phyloP scores from a whole-genome alignment of 805 yeast genomes.

The Cephaloascus fragrans region DNA sequence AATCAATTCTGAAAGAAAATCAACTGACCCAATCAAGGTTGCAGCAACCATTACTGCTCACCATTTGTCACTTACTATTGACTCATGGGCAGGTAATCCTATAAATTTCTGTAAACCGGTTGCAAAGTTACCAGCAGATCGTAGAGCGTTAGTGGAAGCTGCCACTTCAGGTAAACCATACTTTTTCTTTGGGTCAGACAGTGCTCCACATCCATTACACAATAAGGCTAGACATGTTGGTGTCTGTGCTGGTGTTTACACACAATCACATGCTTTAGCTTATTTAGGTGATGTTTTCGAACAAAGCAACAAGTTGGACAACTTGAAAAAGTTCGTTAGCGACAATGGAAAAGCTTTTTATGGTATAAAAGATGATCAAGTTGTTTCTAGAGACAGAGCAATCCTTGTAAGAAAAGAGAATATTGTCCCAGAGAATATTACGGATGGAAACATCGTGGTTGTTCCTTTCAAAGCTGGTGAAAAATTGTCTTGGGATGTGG shows the following conservation, averaged over 20 bases:
- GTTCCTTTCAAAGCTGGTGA: slow-evolving; percentile 88
- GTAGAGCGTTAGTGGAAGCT: slow-evolving; percentile 71
- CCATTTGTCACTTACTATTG: slow-evolving; percentile 80
- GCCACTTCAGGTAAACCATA: slow-evolving; percentile 88
- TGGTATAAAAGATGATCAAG: slow-evolving; percentile 31
- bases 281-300: slow-evolving; percentile 87
- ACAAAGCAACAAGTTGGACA: slow-evolving; percentile 47
- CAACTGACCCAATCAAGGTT: slow-evolving; percentile 37
- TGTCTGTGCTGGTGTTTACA: slow-evolving; percentile 97
- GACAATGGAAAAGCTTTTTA: slow-evolving; percentile 70
- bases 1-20: slow-evolving; percentile 39
- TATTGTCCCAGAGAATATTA: slow-evolving; percentile 50
- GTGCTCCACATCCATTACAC: slow-evolving; percentile 91
- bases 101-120: slow-evolving; percentile 96
- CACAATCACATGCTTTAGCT: slow-evolving; percentile 74
- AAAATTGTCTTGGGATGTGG: slow-evolving; percentile 57
- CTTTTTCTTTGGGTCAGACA: slow-evolving; percentile 95
- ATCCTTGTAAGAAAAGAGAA: slow-evolving; percentile 44
- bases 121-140: slow-evolving; percentile 84
- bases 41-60: slow-evolving; percentile 96
- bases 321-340: slow-evolving; percentile 65
- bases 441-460: slow-evolving; percentile 37
- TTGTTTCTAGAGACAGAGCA: slow-evolving; percentile 35
- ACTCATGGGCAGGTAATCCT: slow-evolving; percentile 95
- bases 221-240: slow-evolving; percentile 69